A percentile compares a stretch with the other conserved stretches of the same genome.
Evolutionary conservation across 2,329 filamentous ascomycete genomes (phyloP).

Genomic region (Meredithiella fracta): DNA sequence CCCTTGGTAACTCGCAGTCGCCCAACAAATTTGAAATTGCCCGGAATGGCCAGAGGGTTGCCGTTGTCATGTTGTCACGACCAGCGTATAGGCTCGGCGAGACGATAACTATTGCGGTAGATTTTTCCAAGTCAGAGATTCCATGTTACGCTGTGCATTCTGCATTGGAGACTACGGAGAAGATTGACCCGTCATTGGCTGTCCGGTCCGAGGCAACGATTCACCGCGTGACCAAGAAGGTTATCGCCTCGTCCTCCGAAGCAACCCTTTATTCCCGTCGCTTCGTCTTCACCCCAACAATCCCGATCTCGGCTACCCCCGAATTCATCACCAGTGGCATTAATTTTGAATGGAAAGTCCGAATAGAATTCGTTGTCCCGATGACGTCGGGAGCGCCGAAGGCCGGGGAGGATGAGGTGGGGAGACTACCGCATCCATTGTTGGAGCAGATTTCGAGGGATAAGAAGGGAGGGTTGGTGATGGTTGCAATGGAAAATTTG

Average conservation of each 20-base stretch:
- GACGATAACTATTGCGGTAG: slow-evolving; percentile 65
- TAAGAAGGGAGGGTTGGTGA: slow-evolving; percentile 54
- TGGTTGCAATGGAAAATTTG: slow-evolving; percentile 62
- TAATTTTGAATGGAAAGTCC: slow-evolving; percentile 71
- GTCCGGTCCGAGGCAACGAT: slow-evolving; percentile 75
- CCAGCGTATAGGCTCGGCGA: slow-evolving; percentile 84
- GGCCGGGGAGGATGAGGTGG: slow-evolving; percentile 12
- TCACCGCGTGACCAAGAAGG: slow-evolving; percentile 67
- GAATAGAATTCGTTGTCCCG: slow-evolving; percentile 84
- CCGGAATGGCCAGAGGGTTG: slow-evolving; percentile 78
- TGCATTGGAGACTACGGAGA: slow-evolving; percentile 74
- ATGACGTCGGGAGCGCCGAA: neutral
- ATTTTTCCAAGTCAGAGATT: slow-evolving; percentile 62
- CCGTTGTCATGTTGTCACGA: slow-evolving; percentile 73
- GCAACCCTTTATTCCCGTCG: slow-evolving; percentile 67
- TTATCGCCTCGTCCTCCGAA: slow-evolving; percentile 64
- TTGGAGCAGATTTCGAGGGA: slow-evolving; percentile 66
- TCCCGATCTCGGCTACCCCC: slow-evolving; percentile 70
- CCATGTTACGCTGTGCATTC: slow-evolving; percentile 75
- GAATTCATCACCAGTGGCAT: slow-evolving; percentile 86
- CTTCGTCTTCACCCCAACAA: slow-evolving; percentile 64
- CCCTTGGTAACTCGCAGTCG: slow-evolving; percentile 52
- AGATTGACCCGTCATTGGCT: slow-evolving; percentile 62
- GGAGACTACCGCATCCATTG: slow-evolving; percentile 31
- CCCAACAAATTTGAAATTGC: slow-evolving; percentile 93